A percentile compares a stretch with the other conserved stretches of the same genome.
Conservation (phyloP, 768 basidiomycete species). For the Boletus bicolor region DNA sequence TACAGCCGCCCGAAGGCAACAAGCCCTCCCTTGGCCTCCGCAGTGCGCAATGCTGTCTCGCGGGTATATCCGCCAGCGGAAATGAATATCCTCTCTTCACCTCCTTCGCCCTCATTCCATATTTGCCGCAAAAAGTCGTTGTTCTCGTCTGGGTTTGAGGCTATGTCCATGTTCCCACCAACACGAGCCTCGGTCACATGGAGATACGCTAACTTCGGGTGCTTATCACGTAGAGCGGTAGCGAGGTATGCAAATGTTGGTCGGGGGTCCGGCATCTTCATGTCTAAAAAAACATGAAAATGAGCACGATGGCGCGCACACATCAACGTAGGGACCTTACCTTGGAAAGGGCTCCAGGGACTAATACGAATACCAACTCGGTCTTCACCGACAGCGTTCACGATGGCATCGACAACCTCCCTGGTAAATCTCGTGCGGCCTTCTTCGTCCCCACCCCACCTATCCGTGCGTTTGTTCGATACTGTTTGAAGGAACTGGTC, state of each 20-base stretch:
- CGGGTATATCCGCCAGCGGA: constrained; percentile 44
- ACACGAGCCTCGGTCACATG: constrained; percentile 46
- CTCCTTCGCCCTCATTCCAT: constrained; percentile 36
- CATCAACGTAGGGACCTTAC: constrained; percentile 17
- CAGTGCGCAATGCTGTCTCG: constrained; percentile 36
- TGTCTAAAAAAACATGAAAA: constrained; percentile 30
- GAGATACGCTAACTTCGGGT: constrained; percentile 45
- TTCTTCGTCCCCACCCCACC: constrained; percentile 67
- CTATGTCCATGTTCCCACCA: not conserved
- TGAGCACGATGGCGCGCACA: not conserved
- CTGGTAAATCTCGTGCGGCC: constrained; percentile 55
- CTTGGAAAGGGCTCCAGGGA: constrained; percentile 49
- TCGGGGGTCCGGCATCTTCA: constrained; percentile 53
- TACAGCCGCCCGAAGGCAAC: constrained; percentile 37
- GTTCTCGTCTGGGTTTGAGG: constrained; percentile 16
- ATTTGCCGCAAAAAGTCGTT: constrained; percentile 46
- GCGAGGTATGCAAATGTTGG: constrained; percentile 55
- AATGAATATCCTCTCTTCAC: constrained; percentile 33
- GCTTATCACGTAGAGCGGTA: constrained; percentile 33
- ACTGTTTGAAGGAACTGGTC: constrained; percentile 63
- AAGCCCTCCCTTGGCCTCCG: constrained; percentile 27
- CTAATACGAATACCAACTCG: constrained; percentile 55
- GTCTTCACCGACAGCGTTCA: constrained; percentile 49
- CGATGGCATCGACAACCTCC: constrained; percentile 52
- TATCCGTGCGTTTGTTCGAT: constrained; percentile 58